phyloP scores from a whole-genome alignment of 1,139 yeast genomes.

The Yamadazyma atlantica region DNA sequence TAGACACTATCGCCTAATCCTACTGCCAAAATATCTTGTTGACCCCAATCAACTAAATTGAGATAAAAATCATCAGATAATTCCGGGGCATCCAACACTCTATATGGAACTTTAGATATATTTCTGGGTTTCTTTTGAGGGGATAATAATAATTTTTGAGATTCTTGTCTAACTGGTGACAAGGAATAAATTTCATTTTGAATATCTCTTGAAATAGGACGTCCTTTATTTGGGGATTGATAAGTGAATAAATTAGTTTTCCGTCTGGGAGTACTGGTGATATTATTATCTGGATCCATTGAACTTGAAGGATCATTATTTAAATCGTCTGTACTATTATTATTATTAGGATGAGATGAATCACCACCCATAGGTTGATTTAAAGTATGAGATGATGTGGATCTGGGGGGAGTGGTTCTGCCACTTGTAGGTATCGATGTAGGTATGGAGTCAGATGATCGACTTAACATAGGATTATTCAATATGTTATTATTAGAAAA shows the following conservation, averaged over 20 bases:
- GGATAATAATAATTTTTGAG: conserved; percentile 73
- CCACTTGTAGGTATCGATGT: conserved; percentile 9
- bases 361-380: conserved; percentile 1
- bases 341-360: background rate
- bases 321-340: conserved; percentile 9
- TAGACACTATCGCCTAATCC: conserved; percentile 89
- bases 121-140: conserved; percentile 80
- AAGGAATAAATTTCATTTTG: conserved; percentile 76
- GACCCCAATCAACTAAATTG: conserved; percentile 94
- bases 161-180: conserved; percentile 88
- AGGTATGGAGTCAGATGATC: conserved; percentile 16
- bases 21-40: conserved; percentile 83
- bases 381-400: conserved; percentile 14
- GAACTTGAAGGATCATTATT: conserved; percentile 1
- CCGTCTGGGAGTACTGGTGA: conserved; percentile 50
- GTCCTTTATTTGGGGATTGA: conserved; percentile 63
- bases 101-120: conserved; percentile 83
- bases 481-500: conserved; percentile 9
- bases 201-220: conserved; percentile 60
- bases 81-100: conserved; percentile 96
- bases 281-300: conserved; percentile 12
- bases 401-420: conserved; percentile 24
- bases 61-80: conserved; percentile 91
- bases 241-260: conserved; percentile 66
- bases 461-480: conserved; percentile 11